Evolutionary conservation across 805 yeast species (phyloP).

Genomic region (Pichia cabralensis): DNA sequence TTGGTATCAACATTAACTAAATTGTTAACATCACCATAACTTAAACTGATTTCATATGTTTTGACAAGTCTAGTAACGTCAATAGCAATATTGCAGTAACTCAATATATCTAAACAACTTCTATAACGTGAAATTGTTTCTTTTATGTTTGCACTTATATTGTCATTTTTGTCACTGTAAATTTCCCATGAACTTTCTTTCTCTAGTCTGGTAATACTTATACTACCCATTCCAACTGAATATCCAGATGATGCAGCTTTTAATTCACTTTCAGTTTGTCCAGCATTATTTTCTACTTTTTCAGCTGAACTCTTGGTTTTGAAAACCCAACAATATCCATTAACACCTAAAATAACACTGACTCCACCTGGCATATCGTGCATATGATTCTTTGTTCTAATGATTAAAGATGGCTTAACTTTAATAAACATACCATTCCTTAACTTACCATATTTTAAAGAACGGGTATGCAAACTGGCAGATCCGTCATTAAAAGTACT

Average conservation of each 20-base stretch:
- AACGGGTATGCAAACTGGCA: constrained; percentile 90
- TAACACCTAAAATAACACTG: constrained; percentile 83
- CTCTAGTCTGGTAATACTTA: constrained; percentile 75
- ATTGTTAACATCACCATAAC: constrained; percentile 58
- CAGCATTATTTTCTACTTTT: background rate
- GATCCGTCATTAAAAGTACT: constrained; percentile 80
- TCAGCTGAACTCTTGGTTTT: constrained; percentile 37
- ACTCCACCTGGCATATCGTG: constrained; percentile 91
- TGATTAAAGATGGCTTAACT: constrained; percentile 75
- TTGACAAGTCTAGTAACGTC: constrained; percentile 68
- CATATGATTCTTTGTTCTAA: constrained; percentile 80
- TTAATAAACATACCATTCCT: constrained; percentile 78
- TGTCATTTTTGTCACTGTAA: constrained; percentile 80
- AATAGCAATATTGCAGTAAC: constrained; percentile 79
- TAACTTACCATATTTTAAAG: constrained; percentile 88
- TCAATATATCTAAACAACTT: constrained; percentile 73
- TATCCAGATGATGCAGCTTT: constrained; percentile 26
- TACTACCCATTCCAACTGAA: constrained; percentile 48
- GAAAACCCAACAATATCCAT: constrained; percentile 89
- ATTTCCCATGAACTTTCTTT: constrained; percentile 89
- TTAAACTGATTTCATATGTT: constrained; percentile 86
- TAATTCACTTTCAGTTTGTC: constrained; percentile 30
- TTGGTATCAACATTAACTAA: constrained; percentile 64
- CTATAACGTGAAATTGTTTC: constrained; percentile 76
- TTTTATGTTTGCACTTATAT: constrained; percentile 51